Evolutionary conservation across 805 yeast species (phyloP), one percentile per base, ranked within the genome.

Genomic region (Starmerella bacillaris): DNA sequence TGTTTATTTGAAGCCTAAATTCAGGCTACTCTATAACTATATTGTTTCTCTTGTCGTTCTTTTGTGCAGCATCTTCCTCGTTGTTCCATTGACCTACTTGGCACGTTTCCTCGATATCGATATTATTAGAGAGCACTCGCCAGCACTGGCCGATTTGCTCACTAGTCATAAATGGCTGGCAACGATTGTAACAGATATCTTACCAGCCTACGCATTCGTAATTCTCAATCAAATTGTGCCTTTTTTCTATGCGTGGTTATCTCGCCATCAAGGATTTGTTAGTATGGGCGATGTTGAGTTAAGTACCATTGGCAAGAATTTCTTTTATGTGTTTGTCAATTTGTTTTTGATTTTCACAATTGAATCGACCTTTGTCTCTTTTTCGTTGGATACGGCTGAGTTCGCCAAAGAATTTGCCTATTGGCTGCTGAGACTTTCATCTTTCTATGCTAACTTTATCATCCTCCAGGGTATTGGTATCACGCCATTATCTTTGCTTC

Each of bases 261-360:
- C 95, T 0, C 63, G 72, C 3, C 64, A 69, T 33, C 98, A 86
- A 59, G 96, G 96, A 0, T 79, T 71, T 48, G 74, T 92, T 0
- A 82, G 95, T 4, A 75, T 78, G 48, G 84, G 93, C 27, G 96
- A 89, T 45, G 94, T 79, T 45, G 96, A 89, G 53, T 58, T 83
- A 14, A 77, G 94, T 0, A 70, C 83, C 18, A 92, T 86, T 2
- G 73, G 89, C 19, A 86, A 86, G 57, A 89, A 89, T 60, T 86
- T 84, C 58, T 84, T 89, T 53, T 89, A 83, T 56, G 78, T 84
- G 24, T 89, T 89, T 58, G 92, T 86, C 43, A 86, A 86, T 55
- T 64, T 89, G 67, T 89, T 86, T 51, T 62, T 86, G 51, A 93
- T 86, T 19, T 89, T 89, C 60, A 86, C 96, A 1, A 67, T 84